phyloP scores from a whole-genome alignment of 306 rosid genomes.

The Acacia acuminata region DNA sequence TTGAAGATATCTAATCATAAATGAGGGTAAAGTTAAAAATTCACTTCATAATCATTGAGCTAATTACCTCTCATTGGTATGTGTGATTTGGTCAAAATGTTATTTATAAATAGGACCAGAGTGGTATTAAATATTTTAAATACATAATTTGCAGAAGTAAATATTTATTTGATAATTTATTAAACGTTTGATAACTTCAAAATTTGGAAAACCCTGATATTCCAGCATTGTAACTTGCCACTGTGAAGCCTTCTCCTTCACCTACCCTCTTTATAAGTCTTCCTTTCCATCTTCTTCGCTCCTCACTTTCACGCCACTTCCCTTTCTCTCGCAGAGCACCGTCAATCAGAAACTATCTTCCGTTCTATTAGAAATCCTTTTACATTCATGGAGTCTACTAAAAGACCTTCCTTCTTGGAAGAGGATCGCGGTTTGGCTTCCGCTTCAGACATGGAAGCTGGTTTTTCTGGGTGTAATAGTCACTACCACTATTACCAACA shows the following conservation, averaged over 20 bases:
- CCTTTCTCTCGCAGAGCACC: background rate
- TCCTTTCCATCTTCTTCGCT: background rate
- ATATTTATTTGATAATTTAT: too few species aligned
- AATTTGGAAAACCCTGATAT: background rate
- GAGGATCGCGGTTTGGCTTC: slow-evolving; percentile 63
- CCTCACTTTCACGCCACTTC: background rate
- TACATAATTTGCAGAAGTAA: too few species aligned
- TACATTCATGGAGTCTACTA: slow-evolving; percentile 49
- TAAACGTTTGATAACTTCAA: background rate
- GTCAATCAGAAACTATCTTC: background rate
- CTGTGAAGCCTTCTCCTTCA: slow-evolving; percentile 45
- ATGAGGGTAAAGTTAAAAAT: too few species aligned
- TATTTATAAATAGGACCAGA: too few species aligned
- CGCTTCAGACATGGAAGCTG: slow-evolving; percentile 55
- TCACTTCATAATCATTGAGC: too few species aligned
- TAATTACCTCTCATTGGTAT: too few species aligned
- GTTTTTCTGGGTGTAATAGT: slow-evolving; percentile 44
- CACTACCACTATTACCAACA: slow-evolving; percentile 36
- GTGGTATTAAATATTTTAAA: too few species aligned
- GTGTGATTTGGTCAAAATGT: too few species aligned
- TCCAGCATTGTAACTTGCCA: slow-evolving; percentile 34
- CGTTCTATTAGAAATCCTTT: background rate
- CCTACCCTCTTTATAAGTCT: slow-evolving; percentile 55
- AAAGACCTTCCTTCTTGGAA: slow-evolving; percentile 62
- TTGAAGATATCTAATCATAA: too few species aligned